phyloP scores from a whole-genome alignment of 192 early-diverging fungal species.

The Rhizoclosmatium sp. region DNA sequence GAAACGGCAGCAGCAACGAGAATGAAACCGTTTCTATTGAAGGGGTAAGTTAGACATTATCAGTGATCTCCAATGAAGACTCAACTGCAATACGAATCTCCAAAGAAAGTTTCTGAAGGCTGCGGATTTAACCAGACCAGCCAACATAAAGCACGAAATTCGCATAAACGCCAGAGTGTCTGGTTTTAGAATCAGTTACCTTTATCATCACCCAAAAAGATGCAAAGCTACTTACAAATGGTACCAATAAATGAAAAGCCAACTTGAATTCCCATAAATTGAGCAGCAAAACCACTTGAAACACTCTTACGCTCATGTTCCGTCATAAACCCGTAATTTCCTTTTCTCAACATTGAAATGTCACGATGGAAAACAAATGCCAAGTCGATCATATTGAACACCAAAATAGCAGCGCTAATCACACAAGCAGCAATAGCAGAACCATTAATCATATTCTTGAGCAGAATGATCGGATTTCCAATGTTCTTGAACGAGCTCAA shows the following conservation, averaged over 20 bases:
- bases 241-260: no score
- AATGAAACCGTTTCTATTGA: constrained; percentile 22
- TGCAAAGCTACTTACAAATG: no score
- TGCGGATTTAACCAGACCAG: no score
- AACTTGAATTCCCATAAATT: no score
- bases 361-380: background rate
- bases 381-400: constrained; percentile 23
- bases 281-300: no score
- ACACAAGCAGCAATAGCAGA: background rate
- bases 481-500: background rate
- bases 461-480: background rate
- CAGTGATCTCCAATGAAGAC: no score
- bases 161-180: no score
- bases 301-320: background rate
- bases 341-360: background rate
- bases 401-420: background rate
- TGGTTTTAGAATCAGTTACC: no score
- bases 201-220: no score
- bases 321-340: constrained; percentile 7
- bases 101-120: no score
- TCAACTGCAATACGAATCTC: no score
- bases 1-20: constrained; percentile 6
- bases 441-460: constrained; percentile 6
- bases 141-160: no score
- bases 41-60: background rate